Evolutionary conservation across 1,284 basidiomycete genomes (phyloP), one percentile per base, ranked within the genome.

Genomic region (Ceratobasidium sp.): DNA sequence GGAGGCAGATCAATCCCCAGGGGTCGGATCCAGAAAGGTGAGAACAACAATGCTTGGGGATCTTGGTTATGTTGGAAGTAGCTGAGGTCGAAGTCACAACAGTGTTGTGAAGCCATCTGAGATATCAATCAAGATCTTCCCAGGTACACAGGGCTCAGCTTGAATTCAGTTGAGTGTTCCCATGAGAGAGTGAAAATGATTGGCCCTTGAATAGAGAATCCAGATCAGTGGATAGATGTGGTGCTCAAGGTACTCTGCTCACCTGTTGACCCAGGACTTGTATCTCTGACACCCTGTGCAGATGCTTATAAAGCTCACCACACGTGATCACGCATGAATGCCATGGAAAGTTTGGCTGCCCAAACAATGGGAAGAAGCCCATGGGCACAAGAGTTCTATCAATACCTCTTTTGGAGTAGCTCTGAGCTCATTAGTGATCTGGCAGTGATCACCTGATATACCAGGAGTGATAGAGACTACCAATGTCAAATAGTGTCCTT

Each of bases 401-500:
- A 23, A 64, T 36, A 64, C 62, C 46, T 64, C 25, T 2, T 12
- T 1, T 3, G 46, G 44, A 6, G 23, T 5, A 25, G 21, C 30
- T 12, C 11, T 21, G 3, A 51, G 18, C 3, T 7, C 36, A 38
- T 49, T 25, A 8, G 21, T 36, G 8, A 64, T 36, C 21, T 64
- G 62, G 14, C 51, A 64, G 1, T n/a, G 4, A 4, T 38, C 33
- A 2, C 21, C 30, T 12, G 46, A 42, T 14, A 64, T 4, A 1
- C 62, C 62, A 36, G 51, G 62, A 16, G 62, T 64, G 48, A 64
- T 64, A 38, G 51, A 64, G 2, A 64, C 28, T 3, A 53, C 33
- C 4, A 30, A 6, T 8, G 23, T 2, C 14, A 6, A 33, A 16
- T n/a, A 64, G 25, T 4, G 51, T 2, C 30, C 30, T 30, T 7